Evolutionary conservation across 2,329 filamentous ascomycete species (phyloP), one percentile per base, ranked within the genome.

Genomic region (Eutypella sp.): DNA sequence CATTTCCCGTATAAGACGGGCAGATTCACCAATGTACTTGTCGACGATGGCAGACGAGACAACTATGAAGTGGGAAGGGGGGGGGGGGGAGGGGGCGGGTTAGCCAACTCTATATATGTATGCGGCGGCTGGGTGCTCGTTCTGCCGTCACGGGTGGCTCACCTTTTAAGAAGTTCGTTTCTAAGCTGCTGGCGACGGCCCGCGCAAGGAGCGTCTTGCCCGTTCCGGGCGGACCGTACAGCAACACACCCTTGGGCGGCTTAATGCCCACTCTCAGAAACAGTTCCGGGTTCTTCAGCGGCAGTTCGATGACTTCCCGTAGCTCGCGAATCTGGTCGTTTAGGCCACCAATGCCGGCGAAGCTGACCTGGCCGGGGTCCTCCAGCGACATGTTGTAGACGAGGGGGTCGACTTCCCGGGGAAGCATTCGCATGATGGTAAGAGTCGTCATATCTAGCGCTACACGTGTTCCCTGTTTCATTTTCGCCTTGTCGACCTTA

Each of bases 321-420:
- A 99, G 74, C 73, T 99, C 95, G 70, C 93, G 82, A 62, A 99
- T 99, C 75, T 99, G 93, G 57, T 99, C 93, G 66, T 99, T 99
- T 62, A 99, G 72, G 54, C 93, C 93, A 73, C 93, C 93, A 57
- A 99, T 99, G 59, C 95, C 93, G 34, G 86, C 92, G 69, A 99
- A 99, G 75, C 89, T 96, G 69, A 99, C 86, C 69, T 97, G 92
- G 5, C 93, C 93, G 0, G 93, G 93, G 66, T 99, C 93, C 69
- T 99, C 93, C 59, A 99, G 72, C 18, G 93, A 99, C 93, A 99
- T 99, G 77, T 99, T 99, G 81, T 99, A 99, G 57, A 99, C 93
- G 57, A 99, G 78, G 18, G 93, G 93, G 65, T 99, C 93, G 65
- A 99, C 95, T 75, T 99, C 93, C 67, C 93, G 87, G 49, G 93